phyloP scores from a whole-genome alignment of 1,284 basidiomycete species.

The Cutaneotrichosporon sp. region DNA sequence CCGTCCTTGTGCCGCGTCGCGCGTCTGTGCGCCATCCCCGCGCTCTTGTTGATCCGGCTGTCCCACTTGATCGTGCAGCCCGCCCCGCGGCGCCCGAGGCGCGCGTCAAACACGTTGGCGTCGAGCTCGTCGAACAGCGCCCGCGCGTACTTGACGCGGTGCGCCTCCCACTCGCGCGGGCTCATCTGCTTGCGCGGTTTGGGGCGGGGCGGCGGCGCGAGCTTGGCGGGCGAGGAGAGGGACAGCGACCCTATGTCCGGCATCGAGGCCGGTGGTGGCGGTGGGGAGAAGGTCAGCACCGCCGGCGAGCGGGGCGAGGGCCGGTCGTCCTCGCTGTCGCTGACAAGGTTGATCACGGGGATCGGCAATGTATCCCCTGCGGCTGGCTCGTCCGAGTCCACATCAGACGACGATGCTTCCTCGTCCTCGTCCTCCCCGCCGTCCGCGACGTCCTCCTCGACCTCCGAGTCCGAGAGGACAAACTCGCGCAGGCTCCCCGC shows the following conservation, averaged over 20 bases:
- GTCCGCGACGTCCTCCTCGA: conserved; percentile 6
- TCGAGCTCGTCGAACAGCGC: conserved; percentile 47
- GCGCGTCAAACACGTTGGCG: conserved; percentile 39
- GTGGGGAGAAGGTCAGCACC: conserved; percentile 31
- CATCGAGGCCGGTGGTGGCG: conserved; percentile 17
- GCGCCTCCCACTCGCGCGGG: conserved; percentile 17
- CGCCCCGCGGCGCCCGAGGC: conserved; percentile 32
- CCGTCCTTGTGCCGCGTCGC: conserved; percentile 22
- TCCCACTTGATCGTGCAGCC: conserved; percentile 43
- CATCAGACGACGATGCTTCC: background rate
- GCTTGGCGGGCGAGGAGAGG: conserved; percentile 6
- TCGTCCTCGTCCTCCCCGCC: conserved; percentile 13
- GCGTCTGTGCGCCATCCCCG: conserved; percentile 42
- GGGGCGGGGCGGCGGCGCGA: background rate
- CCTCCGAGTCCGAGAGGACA: conserved; percentile 6
- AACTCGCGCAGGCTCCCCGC: conserved; percentile 7
- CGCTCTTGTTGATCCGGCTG: conserved; percentile 46
- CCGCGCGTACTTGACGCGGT: conserved; percentile 24
- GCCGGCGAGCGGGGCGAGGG: conserved; percentile 5
- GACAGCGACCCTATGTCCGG: conserved; percentile 26
- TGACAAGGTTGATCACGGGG: conserved; percentile 13
- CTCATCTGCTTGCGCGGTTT: conserved; percentile 29
- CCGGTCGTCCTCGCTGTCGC: conserved; percentile 11
- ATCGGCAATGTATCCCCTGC: background rate
- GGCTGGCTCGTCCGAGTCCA: background rate